Base-by-base conservation (phyloP, 306 rosid species). In the Cucumis cinereus region DNA sequence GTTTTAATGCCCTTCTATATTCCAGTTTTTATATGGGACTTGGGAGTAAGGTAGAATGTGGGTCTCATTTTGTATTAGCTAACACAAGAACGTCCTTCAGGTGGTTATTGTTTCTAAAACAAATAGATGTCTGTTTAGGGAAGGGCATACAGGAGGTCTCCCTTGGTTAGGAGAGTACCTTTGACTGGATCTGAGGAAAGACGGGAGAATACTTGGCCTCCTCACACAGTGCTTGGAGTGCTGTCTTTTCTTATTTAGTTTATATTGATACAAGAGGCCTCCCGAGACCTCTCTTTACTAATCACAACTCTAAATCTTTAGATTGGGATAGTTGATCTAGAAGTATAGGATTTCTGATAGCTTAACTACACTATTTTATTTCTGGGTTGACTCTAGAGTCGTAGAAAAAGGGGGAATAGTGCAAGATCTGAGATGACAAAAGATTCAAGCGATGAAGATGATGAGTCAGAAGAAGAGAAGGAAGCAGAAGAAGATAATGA, bases 371-470 rank as follows among this genome's bases (percentile, higher is more conserved):
- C 28, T 74, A 59, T 35, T 78, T 67, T 45, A 41, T 64, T 88
- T 81, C 22, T 45, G 23, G 53, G 82, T 76, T 71, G 71, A 17
- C 7, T 81, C 76, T 77, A 94, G 99, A 88, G 64, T 69, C 88
- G 56, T 68, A 90, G 83, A 87, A 92, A 85, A 79, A 88, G 56
- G 49, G 90, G 78, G 61, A 92, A 85, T 80, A 81, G 81, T 84
- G 81, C 86, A 26, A 86, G 70, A 64, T 77, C 40, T 76, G 87
- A 85, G 73, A 80, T 79, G 76, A 88, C 84, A 81, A 90, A 73
- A 88, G 75, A 75, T 82, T 13, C 90, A 76, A 72, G 85, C 74
- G 98, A 92, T 81, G 77, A 91, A 53, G 98, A 91, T 76, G 90
- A 87, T 52, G 93, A 89, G 77, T 88, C 91, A 12, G 85, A 82